Evolutionary conservation across 2,329 filamentous ascomycete genomes (phyloP).

Genomic region (Diaporthe citriasiana): DNA sequence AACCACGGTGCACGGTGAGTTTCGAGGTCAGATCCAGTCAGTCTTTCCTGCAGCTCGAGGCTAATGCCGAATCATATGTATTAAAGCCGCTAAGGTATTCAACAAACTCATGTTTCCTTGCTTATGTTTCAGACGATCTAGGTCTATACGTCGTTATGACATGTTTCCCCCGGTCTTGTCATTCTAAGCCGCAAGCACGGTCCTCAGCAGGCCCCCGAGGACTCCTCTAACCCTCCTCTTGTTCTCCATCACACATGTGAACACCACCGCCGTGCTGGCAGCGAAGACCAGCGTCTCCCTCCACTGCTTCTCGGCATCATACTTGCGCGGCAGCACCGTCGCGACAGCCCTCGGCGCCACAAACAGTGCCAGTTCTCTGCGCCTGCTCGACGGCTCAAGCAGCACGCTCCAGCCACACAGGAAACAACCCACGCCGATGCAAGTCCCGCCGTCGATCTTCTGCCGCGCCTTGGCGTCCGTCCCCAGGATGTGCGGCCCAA

Average conservation of each 20-base stretch:
- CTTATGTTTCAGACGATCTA: neutral
- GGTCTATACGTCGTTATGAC: neutral
- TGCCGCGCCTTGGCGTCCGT: conserved; percentile 62
- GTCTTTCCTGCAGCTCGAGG: neutral
- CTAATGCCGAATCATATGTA: no score
- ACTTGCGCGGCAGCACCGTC: conserved; percentile 79
- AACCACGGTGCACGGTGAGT: no score
- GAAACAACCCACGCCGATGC: conserved; percentile 78
- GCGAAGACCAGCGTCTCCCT: conserved; percentile 77
- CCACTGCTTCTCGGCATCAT: conserved; percentile 74
- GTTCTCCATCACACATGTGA: conserved; percentile 76
- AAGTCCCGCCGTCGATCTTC: conserved; percentile 73
- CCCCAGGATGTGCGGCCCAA: conserved; percentile 79
- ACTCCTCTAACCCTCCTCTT: conserved; percentile 76
- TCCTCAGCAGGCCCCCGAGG: conserved; percentile 71
- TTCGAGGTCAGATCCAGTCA: neutral
- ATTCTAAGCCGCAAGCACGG: conserved; percentile 58
- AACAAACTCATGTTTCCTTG: neutral
- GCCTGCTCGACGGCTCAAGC: conserved; percentile 74
- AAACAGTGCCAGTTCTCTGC: conserved; percentile 84
- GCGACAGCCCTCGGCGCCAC: conserved; percentile 84
- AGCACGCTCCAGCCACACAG: conserved; percentile 88
- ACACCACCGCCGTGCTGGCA: conserved; percentile 76
- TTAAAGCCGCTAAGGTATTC: neutral
- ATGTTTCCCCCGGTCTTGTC: neutral